These are phyloP conservation scores for Phialocephala sp. DNA, from an alignment of 2,329 filamentous ascomycete species.

Conservation along the genomic window DNA sequence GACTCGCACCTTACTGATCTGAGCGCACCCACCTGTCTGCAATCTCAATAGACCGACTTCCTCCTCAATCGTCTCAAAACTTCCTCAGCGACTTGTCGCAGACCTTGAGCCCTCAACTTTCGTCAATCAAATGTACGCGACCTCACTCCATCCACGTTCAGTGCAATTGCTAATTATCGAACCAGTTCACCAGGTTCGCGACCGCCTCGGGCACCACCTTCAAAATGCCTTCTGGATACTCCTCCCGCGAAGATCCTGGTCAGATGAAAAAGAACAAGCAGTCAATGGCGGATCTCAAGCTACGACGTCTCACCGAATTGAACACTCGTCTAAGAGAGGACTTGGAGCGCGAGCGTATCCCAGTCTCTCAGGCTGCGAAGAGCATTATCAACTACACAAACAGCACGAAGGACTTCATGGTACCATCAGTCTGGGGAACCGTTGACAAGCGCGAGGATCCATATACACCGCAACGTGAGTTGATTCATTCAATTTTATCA, in stretches of 20 bases:
- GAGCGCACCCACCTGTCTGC: conserved; percentile 3
- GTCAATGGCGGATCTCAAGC: conserved; percentile 98
- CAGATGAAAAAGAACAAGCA: conserved; percentile 93
- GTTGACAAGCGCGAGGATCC: conserved; percentile 96
- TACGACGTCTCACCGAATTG: conserved; percentile 92
- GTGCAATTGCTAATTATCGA: conserved; percentile 8
- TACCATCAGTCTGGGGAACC: conserved; percentile 90
- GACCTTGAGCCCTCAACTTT: background rate
- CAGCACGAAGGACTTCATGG: conserved; percentile 98
- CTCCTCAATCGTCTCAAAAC: conserved; percentile 1
- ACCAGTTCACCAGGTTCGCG: conserved; percentile 9
- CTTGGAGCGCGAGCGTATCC: conserved; percentile 91
- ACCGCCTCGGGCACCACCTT: conserved; percentile 21
- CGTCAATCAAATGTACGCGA: background rate
- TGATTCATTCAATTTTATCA: background rate
- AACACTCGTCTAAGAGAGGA: conserved; percentile 97
- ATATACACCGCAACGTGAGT: conserved; percentile 82
- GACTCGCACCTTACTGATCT: background rate
- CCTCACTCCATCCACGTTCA: background rate
- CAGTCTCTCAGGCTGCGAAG: conserved; percentile 90
- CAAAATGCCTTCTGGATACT: conserved; percentile 67
- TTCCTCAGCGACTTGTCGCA: conserved; percentile 7
- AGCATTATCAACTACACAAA: conserved; percentile 98
- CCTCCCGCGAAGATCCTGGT: conserved; percentile 70
- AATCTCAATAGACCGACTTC: conserved; percentile 9